These are phyloP conservation scores for Quercus bicolor DNA, from an alignment of 306 rosid genomes.

Conservation along the genomic window DNA sequence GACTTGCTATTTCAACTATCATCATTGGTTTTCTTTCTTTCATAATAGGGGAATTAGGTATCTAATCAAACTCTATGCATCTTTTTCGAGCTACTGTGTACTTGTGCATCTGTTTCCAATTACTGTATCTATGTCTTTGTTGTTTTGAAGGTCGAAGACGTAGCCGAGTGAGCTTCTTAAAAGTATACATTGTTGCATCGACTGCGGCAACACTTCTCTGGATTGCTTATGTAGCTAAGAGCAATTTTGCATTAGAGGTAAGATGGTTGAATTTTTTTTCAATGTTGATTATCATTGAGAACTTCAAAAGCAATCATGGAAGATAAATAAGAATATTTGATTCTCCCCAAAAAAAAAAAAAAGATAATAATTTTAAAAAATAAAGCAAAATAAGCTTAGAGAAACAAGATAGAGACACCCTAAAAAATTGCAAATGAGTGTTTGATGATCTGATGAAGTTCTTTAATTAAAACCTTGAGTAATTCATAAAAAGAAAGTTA, in stretches of 20 bases:
- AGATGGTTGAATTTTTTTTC: neutral
- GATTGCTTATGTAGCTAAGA: constrained; percentile 35
- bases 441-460: neutral
- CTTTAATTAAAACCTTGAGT: neutral
- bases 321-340: neutral
- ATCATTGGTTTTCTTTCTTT: constrained; percentile 43
- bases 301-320: neutral
- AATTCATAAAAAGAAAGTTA: neutral
- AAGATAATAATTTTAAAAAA: neutral
- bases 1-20: constrained; percentile 43
- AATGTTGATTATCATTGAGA: neutral
- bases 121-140: constrained; percentile 4
- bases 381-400: neutral
- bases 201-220: constrained; percentile 34
- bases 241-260: constrained; percentile 55
- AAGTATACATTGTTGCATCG: constrained; percentile 49
- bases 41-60: constrained; percentile 63
- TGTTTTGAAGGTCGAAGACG: constrained; percentile 65
- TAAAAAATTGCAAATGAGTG: too few relatives aligned
- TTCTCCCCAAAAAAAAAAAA: too few relatives aligned
- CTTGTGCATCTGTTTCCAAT: neutral
- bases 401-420: too few relatives aligned
- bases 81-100: neutral
- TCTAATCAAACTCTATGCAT: neutral
- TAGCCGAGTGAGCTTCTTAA: constrained; percentile 51